Evolutionary conservation across 2,329 filamentous ascomycete species (phyloP), one percentile per base, ranked within the genome.

Genomic region (Ambrosiella xylebori): DNA sequence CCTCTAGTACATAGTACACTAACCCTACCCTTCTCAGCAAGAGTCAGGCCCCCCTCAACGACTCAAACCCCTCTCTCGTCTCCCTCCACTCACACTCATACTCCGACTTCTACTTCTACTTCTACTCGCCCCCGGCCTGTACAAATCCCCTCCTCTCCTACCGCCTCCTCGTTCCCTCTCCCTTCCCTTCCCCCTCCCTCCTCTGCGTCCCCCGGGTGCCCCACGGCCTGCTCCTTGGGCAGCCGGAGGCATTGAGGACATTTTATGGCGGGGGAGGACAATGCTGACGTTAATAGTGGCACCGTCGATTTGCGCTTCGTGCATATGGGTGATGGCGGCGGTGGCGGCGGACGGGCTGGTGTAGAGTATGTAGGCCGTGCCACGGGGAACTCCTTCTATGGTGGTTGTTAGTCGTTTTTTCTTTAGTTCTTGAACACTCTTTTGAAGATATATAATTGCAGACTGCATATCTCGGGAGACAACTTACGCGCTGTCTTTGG

Each of bases 291-390:
- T 85, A 66, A 96, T 83, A 44, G 82, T 76, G 19, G 84, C 81
- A 56, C 89, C 89, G 69, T 96, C 90, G 36, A 95, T 73, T 66
- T 95, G 87, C n/a, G 87, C 88, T 72, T 98, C 93, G 70, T 98
- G 93, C 93, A 98, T 97, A 68, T 95, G 87, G 15, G 90, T 82
- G 64, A 96, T 94, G 36, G 93, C 93, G 12, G 82, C 76, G 70
- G 96, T 88, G 27, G 93, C 91, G 62, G 91, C 85, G 54, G 79
- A 75, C 63, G 89, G 80, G 63, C 85, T 77, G 57, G 81, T 75
- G 70, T 85, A 98, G 47, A 95, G 76, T 62, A 97, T 89, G 69
- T 96, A 97, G 38, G 91, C 93, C 36, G 88, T 95, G 52, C 93
- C 91, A 59, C 91, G 84, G 66, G 97, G 97, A 57, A 83, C 89